Evolutionary conservation across 345 rosid genomes (phyloP).

Genomic region (Aquilaria yunnanensis): DNA sequence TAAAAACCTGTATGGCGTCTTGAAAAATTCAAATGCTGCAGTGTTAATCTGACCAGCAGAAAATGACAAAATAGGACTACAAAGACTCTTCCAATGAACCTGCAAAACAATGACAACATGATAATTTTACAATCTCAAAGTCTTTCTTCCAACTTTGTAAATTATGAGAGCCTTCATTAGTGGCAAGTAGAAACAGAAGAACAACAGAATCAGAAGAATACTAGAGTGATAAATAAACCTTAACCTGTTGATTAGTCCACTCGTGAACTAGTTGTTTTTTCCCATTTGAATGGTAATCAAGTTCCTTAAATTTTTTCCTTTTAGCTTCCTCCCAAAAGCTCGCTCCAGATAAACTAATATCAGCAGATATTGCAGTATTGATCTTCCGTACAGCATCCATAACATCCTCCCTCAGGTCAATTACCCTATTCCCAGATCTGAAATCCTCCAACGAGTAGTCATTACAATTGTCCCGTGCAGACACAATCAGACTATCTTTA

Average conservation of each 20-base stretch:
- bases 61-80: neutral
- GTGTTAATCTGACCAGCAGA: constrained; percentile 4
- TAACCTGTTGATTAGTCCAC: constrained; percentile 16
- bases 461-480: constrained; percentile 21
- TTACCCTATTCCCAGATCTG: constrained; percentile 1
- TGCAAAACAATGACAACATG: constrained; percentile 6
- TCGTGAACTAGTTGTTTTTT: constrained; percentile 18
- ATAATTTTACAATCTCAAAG: neutral
- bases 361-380: constrained; percentile 14
- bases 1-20: constrained; percentile 9
- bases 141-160: neutral
- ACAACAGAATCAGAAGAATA: neutral
- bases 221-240: constrained; percentile 3
- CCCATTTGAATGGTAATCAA: constrained; percentile 11
- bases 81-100: neutral
- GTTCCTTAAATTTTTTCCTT: constrained; percentile 31
- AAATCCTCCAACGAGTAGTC: constrained; percentile 13
- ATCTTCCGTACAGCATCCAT: constrained; percentile 10
- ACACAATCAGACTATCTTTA: constrained; percentile 12
- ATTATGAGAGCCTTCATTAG: too few relatives aligned
- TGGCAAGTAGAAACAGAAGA: too few relatives aligned
- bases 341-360: constrained; percentile 16
- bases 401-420: constrained; percentile 4
- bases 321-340: constrained; percentile 17
- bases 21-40: constrained; percentile 5